Percentiles rank a stretch among this genome's conserved stretches.
Conservation (phyloP, 2,329 filamentous ascomycete species). For the Xylaria sp. region DNA sequence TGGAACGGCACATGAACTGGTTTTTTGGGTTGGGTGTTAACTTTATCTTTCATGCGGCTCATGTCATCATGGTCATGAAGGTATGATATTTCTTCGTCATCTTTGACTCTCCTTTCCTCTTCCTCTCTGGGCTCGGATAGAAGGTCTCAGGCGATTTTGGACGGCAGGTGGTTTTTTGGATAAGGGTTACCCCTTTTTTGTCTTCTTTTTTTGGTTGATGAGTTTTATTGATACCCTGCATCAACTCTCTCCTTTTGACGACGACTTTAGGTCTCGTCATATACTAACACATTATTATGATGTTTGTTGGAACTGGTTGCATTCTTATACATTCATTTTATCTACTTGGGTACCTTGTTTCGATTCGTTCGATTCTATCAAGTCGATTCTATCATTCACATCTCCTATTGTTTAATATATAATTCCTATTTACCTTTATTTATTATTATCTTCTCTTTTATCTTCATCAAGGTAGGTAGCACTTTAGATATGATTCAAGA, state of each 20-base stretch:
- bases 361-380: background rate
- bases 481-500: background rate
- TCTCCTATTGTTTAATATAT: slow-evolving; percentile 21
- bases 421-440: too few relatives aligned
- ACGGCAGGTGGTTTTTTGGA: too few relatives aligned
- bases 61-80: background rate
- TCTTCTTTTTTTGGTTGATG: background rate
- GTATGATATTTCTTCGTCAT: background rate
- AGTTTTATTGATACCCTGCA: slow-evolving; percentile 21
- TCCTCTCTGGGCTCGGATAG: background rate
- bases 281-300: too few relatives aligned
- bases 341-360: background rate
- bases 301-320: too few relatives aligned
- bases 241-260: background rate
- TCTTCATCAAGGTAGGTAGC: background rate
- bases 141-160: too few relatives aligned
- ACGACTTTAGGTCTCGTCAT: background rate
- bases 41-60: too few relatives aligned
- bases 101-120: background rate
- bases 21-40: too few relatives aligned
- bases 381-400: background rate
- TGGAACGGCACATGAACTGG: too few relatives aligned
- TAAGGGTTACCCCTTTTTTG: background rate
- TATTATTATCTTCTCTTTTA: background rate
- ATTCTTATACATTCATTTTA: background rate